Evolutionary conservation across 768 basidiomycete species (phyloP), one percentile per base, ranked within the genome.

Genomic region (Suillus spraguei): DNA sequence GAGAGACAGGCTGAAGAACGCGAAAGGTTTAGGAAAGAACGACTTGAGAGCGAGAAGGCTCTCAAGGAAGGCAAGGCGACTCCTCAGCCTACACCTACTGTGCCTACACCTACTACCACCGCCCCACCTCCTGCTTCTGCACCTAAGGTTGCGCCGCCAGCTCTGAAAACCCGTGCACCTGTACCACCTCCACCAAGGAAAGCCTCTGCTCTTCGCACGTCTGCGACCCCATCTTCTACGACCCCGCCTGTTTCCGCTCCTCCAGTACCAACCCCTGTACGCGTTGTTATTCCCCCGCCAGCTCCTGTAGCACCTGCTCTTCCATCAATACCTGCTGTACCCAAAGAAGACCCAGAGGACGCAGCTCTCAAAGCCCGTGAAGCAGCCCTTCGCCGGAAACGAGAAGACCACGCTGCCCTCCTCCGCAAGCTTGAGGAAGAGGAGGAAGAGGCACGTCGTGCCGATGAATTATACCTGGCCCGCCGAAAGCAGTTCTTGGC

Each of bases 1-100:
- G 95, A 97, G 74, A 83, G 83, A 65, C 88, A 91, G 68, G 90
- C 91, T 2, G 90, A 90, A 67, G 92, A 92, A 65, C 81, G 95
- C 62, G 93, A 95, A 69, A 82, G 82, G 56, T 73, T 85, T 47
- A 82, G 97, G 52, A 82, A 79, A 66, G 90, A 92, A 67, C 81
- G 92, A 59, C 72, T 99, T 44, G 91, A 91, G 52, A 85, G 81
- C 41, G 95, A 92, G 75, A 89, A 86, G 72, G 87, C 85, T 1
- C 65, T 85, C 62, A 86, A 83, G 68, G 86, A 83, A 52, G 81
- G 79, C 4, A 77, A 74, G 55, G 68, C 72, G 2, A 74, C 80
- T 13, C 75, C 80, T 32, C 67, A 71, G 20, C 73, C 74, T 0
- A 68, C 77, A n/a, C 70, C 82, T 54, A 77, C 80, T 0, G 78